Conservation (phyloP, 106 monocot genomes). For the Triglochin maritima region DNA sequence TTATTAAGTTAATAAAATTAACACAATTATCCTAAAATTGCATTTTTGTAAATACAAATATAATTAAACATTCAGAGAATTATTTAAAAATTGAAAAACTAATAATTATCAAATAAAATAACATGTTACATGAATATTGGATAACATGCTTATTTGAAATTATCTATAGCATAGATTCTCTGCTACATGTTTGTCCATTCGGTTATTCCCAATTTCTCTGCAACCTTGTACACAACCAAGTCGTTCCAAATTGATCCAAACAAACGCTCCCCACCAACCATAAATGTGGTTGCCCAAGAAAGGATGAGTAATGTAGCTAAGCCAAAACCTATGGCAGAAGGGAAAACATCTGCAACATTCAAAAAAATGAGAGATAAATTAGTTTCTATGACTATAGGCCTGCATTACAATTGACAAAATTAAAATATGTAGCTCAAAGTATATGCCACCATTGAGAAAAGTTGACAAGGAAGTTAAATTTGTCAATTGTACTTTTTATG, state of each 20-base stretch:
- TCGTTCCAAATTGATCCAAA: constrained; percentile 70
- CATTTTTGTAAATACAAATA: too few species aligned
- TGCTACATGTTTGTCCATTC: constrained; percentile 23
- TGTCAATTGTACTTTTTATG: too few species aligned
- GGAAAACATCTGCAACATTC: constrained; percentile 57
- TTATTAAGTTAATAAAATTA: too few species aligned
- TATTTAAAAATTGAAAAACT: too few species aligned
- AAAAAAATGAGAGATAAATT: not conserved
- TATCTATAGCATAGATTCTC: not conserved
- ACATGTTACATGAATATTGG: too few species aligned
- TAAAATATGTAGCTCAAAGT: too few species aligned
- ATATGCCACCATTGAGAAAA: too few species aligned
- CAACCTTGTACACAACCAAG: constrained; percentile 87
- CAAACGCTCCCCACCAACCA: constrained; percentile 57
- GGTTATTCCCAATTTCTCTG: constrained; percentile 59
- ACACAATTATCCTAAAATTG: too few species aligned
- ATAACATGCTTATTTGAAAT: too few species aligned
- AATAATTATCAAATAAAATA: too few species aligned
- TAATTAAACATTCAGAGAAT: too few species aligned
- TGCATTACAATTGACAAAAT: not conserved
- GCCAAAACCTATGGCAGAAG: constrained; percentile 58
- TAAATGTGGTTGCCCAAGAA: constrained; percentile 75
- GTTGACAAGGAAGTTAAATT: too few species aligned
- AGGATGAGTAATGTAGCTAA: constrained; percentile 43
- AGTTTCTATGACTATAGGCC: not conserved